Evolutionary conservation across 208 protist genomes (phyloP).

Genomic region (Wallacemonas rigidus): DNA sequence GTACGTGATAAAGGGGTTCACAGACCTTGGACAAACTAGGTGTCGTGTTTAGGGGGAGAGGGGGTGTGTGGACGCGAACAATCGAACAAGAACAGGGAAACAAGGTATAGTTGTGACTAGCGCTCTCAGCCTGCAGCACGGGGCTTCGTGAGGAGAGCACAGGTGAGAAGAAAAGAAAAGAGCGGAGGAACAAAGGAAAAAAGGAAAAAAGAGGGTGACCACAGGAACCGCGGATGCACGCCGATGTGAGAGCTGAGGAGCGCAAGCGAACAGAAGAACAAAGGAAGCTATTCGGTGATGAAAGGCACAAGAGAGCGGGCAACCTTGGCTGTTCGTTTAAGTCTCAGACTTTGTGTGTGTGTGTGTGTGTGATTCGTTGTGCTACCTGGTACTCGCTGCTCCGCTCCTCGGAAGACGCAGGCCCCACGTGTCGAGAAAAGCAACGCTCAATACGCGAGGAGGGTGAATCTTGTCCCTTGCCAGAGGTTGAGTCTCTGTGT

Average conservation of each 20-base stretch:
- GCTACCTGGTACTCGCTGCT: background rate
- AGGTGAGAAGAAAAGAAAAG: background rate
- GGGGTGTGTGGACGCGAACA: too few species aligned
- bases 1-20: background rate
- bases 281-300: background rate
- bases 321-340: background rate
- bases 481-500: too few species aligned
- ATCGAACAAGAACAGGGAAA: background rate
- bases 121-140: too few species aligned
- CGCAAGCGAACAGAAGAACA: background rate
- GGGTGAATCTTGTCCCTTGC: too few species aligned
- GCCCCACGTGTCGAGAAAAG: too few species aligned
- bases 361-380: background rate
- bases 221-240: background rate
- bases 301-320: background rate
- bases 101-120: background rate
- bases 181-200: background rate
- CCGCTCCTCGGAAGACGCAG: background rate
- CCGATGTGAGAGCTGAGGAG: background rate
- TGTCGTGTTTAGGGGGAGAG: background rate
- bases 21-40: background rate
- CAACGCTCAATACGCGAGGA: too few species aligned
- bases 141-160: too few species aligned
- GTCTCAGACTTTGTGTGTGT: background rate
- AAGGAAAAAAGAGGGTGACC: background rate